phyloP scores from a whole-genome alignment of 768 basidiomycete genomes.

The Fomitopsis serialis region DNA sequence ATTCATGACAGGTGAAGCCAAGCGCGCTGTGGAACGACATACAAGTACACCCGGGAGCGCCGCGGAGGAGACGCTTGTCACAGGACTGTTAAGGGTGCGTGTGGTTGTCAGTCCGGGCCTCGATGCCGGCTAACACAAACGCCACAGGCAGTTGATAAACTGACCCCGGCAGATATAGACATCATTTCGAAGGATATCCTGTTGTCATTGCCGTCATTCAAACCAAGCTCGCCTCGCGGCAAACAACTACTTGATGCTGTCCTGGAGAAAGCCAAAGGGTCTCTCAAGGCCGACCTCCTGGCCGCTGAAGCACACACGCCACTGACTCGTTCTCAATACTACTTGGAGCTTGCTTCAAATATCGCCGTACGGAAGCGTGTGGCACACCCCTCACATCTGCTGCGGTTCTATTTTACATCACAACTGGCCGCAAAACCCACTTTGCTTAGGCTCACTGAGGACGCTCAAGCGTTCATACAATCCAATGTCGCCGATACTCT shows the following conservation, averaged over 20 bases:
- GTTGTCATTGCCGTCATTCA: conserved; percentile 42
- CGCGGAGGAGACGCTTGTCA: conserved; percentile 43
- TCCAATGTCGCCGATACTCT: conserved; percentile 40
- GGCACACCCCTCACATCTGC: conserved; percentile 38
- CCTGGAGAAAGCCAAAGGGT: conserved; percentile 29
- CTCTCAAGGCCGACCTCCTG: conserved; percentile 28
- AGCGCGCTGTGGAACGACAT: conserved; percentile 36
- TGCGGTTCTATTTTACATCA: conserved; percentile 46
- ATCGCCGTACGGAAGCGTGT: conserved; percentile 37
- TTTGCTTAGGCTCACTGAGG: conserved; percentile 38
- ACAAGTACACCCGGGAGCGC: conserved; percentile 35
- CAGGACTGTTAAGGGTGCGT: conserved; percentile 46
- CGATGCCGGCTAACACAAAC: neutral
- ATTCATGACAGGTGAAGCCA: conserved; percentile 53
- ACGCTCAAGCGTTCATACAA: conserved; percentile 42
- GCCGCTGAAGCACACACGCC: conserved; percentile 22
- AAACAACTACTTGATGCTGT: conserved; percentile 35
- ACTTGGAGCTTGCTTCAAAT: conserved; percentile 41
- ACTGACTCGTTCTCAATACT: conserved; percentile 34
- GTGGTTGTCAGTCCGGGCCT: neutral
- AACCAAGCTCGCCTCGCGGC: conserved; percentile 28
- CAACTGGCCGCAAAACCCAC: conserved; percentile 38
- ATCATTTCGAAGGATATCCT: conserved; percentile 50
- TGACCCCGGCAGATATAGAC: conserved; percentile 35
- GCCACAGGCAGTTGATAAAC: conserved; percentile 44